Percentiles rank a stretch among this genome's conserved stretches.
Evolutionary conservation across 2,329 filamentous ascomycete species (phyloP).

Genomic region (Verticillium longisporum): DNA sequence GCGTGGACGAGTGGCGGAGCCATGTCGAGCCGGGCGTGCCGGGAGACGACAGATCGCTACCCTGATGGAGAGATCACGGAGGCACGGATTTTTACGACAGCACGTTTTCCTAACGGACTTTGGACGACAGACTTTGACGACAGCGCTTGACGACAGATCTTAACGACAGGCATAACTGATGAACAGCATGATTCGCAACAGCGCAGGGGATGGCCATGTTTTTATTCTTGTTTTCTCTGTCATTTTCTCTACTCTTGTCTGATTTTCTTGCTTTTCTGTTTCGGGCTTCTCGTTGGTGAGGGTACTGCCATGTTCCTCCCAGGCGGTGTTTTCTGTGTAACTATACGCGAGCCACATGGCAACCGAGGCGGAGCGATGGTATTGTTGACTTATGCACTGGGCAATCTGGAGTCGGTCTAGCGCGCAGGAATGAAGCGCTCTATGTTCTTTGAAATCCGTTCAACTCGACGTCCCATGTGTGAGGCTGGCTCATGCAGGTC

Average conservation of each 20-base stretch:
- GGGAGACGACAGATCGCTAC: slow-evolving; percentile 13
- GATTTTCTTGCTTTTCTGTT: not conserved
- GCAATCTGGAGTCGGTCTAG: not conserved
- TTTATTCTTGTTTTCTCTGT: not conserved
- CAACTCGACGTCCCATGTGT: too few species aligned
- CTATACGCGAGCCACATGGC: not conserved
- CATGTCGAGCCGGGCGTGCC: slow-evolving; percentile 38
- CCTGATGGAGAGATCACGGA: slow-evolving; percentile 11
- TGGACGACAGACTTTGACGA: not conserved
- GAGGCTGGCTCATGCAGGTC: too few species aligned
- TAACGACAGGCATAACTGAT: too few species aligned
- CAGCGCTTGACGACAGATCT: not conserved
- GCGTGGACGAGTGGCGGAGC: slow-evolving; percentile 41
- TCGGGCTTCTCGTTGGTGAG: not conserved
- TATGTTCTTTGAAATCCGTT: not conserved
- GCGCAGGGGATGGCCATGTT: not conserved
- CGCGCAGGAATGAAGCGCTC: not conserved
- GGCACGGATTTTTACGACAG: too few species aligned
- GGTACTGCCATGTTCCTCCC: not conserved
- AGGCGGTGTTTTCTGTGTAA: not conserved
- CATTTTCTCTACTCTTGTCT: not conserved
- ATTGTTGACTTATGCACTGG: too few species aligned
- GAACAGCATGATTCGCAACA: not conserved
- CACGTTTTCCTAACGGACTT: slow-evolving; percentile 4
- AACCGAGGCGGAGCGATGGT: not conserved